Conservation (phyloP, 371 early-diverging fungal species). For the Mortierella sp. region DNA sequence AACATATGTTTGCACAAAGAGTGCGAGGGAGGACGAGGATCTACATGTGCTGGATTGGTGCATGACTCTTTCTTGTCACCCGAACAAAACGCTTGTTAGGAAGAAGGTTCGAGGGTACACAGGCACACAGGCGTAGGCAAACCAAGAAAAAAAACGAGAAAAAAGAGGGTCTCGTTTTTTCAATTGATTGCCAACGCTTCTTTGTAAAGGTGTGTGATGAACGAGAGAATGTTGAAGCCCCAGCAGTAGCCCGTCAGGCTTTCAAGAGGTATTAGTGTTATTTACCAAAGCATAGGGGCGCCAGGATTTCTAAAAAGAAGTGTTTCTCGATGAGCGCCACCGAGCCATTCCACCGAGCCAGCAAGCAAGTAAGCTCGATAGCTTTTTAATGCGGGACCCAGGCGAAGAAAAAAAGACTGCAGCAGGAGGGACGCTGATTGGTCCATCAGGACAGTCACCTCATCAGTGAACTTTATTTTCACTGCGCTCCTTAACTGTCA, state of each 20-base stretch:
- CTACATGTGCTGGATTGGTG: neutral
- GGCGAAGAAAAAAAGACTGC: neutral
- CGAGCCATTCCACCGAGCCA: neutral
- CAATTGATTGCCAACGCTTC: neutral
- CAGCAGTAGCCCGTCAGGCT: neutral
- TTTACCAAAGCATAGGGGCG: neutral
- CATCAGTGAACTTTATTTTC: neutral
- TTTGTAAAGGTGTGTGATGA: neutral
- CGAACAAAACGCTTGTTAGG: neutral
- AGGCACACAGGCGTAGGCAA: neutral
- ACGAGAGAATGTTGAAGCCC: too few relatives aligned
- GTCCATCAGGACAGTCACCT: conserved; percentile 11
- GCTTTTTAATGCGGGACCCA: neutral
- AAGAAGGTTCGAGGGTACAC: neutral
- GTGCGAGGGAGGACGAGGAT: neutral
- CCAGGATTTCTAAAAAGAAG: neutral
- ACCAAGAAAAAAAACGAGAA: neutral
- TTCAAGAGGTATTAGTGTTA: neutral
- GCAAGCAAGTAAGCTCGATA: neutral
- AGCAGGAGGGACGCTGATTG: neutral
- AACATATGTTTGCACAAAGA: neutral
- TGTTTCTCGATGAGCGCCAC: neutral
- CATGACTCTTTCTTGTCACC: conserved; percentile 9
- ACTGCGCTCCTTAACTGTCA: neutral
- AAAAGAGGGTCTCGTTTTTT: neutral